Evolutionary conservation across 2,329 filamentous ascomycete genomes (phyloP), one percentile per base, ranked within the genome.

Genomic region (Calonectria pauciramosa): DNA sequence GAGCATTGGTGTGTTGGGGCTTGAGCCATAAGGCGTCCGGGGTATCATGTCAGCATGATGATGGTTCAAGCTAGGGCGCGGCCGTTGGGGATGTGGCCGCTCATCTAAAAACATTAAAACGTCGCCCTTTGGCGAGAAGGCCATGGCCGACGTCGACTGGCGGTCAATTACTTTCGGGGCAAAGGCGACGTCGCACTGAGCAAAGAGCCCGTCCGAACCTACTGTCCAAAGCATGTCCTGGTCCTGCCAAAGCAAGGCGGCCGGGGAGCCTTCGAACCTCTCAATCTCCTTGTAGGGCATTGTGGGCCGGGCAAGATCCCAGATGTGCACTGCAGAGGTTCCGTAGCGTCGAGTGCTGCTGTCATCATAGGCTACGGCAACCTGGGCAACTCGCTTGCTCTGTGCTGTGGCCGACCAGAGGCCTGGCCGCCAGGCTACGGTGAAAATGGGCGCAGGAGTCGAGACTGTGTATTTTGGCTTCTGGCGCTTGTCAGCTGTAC

Each of bases 201-300:
- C 89, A 74, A 94, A 93, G 4, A 88, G 82, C 0, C 91, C 91
- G 76, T 94, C 92, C 30, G 87, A 88, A 1, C 92, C 92, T 9
- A 89, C 92, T 1, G 91, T 92, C 92, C 92, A 94, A 0, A 94
- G 83, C 59, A 93, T 87, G 76, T 93, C 92, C 74, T 91, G 89
- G 75, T 92, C 89, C 71, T 90, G 91, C 92, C 93, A 94, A 9
- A 93, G 83, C 20, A 94, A 82, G 2, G 89, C 89, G 11, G 87
- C 88, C 1, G 92, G 92, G 3, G 91, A 89, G 34, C 82, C 86
- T 28, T 91, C 89, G 76, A 93, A 93, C 49, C 89, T 85, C 73
- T 92, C 90, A 60, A 94, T 89, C 78, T 93, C 90, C 76, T 93
- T 93, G 80, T 92, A 93, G 0, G 92, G 92, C 86, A 94, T 89